Percentiles rank a stretch among this genome's conserved stretches.
These are phyloP conservation scores for Lotmaria passim DNA, from an alignment of 208 protist species.

Conservation along the genomic window DNA sequence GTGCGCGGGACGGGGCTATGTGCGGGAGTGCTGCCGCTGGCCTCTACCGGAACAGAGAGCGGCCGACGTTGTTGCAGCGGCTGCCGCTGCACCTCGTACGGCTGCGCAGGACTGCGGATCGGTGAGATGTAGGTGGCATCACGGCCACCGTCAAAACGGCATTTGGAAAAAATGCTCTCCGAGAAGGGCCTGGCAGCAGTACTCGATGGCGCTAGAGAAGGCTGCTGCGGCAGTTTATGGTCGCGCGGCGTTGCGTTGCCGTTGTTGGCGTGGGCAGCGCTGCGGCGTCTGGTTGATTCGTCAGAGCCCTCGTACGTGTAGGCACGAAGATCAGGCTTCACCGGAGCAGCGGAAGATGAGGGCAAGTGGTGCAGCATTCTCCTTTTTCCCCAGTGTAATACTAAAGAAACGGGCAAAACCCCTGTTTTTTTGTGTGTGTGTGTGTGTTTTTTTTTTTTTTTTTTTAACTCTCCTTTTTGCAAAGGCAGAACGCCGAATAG, in stretches of 20 bases:
- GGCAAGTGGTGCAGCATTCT: neutral
- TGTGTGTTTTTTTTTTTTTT: neutral
- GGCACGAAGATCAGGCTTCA: neutral
- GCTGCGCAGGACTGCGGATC: neutral
- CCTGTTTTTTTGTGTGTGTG: no score
- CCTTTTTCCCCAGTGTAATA: no score
- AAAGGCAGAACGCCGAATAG: no score
- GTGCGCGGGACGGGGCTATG: constrained; percentile 23
- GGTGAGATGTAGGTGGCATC: neutral
- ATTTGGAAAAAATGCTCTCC: constrained; percentile 4
- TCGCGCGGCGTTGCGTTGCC: neutral
- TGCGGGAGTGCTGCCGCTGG: neutral
- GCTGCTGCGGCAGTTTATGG: neutral
- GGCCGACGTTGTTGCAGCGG: neutral
- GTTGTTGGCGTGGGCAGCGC: neutral
- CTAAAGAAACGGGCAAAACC: no score
- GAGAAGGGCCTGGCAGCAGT: neutral
- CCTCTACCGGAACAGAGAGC: neutral
- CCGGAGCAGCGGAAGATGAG: neutral
- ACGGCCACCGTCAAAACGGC: neutral
- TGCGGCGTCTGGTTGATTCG: neutral
- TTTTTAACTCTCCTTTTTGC: neutral
- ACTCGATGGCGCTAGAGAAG: neutral
- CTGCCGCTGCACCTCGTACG: neutral
- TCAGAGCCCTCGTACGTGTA: neutral